Conservation (phyloP, 179 eudicot species). For the Heliamphora pulchella region DNA sequence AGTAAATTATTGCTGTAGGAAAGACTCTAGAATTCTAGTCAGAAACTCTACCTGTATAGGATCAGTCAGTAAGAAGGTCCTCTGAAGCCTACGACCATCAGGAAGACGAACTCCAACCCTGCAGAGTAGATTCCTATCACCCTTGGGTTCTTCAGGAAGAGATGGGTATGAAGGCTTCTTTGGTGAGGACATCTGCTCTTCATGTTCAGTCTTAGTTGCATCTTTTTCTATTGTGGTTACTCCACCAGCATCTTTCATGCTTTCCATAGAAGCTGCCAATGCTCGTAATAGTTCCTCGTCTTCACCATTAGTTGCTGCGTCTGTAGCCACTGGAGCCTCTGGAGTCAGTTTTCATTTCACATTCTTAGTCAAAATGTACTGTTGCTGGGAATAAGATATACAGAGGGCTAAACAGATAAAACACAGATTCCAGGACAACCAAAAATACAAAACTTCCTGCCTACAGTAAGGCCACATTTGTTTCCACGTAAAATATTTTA, state of each 20-base stretch:
- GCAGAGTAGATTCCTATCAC: conserved; percentile 65
- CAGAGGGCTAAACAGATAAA: not conserved
- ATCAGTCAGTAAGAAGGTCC: conserved; percentile 70
- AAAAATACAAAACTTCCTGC: not conserved
- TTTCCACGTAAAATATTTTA: too few relatives aligned
- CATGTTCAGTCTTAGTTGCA: conserved; percentile 27
- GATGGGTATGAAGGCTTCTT: conserved; percentile 55
- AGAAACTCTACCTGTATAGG: conserved; percentile 60
- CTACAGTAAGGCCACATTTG: too few relatives aligned
- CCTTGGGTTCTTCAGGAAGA: conserved; percentile 79
- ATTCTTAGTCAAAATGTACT: conserved; percentile 8
- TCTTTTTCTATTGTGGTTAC: conserved; percentile 27
- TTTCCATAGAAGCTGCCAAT: conserved; percentile 80
- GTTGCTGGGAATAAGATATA: not conserved
- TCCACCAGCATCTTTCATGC: conserved; percentile 31
- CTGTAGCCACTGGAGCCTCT: conserved; percentile 28
- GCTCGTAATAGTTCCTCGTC: conserved; percentile 72
- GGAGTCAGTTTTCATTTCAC: conserved; percentile 12
- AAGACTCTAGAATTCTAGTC: too few relatives aligned
- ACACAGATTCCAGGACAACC: not conserved
- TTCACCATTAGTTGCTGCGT: conserved; percentile 33
- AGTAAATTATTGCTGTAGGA: too few relatives aligned
- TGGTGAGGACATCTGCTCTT: conserved; percentile 24
- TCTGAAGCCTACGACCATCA: conserved; percentile 90
- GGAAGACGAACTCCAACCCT: conserved; percentile 94